Base-by-base conservation (phyloP, 441 rosid species). In the Eutrema salsugineum region DNA sequence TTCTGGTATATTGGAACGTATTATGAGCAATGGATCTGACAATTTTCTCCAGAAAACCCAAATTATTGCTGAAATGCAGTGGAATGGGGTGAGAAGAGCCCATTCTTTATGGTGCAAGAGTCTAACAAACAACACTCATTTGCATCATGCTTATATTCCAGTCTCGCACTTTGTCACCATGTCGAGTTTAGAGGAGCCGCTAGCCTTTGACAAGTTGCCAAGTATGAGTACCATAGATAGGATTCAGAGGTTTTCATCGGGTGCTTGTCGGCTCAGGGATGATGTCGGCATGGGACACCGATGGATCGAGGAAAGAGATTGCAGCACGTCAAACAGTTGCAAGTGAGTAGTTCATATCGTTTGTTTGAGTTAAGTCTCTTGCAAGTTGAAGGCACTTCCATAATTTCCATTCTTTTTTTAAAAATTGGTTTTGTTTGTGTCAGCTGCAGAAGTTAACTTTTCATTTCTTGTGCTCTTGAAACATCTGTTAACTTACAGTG, bases 181-280 rank as follows among this genome's bases (percentile, higher is more conserved):
- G 99, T 94, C 99, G 30, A 90, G 99, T 78, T 75, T 94, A 88
- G 97, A 90, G 85, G 95, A 94, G 83, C 94, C 95, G 1, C 87
- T 91, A 19, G 89, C 93, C 40, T 68, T 92, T 63, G 96, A 91
- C 82, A 91, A 88, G 90, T 79, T 94, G 75, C 94, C 94, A 16
- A 94, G 91, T 84, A 87, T 94, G 99, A 85, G 72, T 66, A 87
- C 97, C 14, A 78, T 85, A n/a, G 96, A 90, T 51, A 80, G 90
- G 81, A 85, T 94, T 60, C 93, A 89, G 78, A 86, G 93, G 80
- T 90, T 85, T 82, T 88, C 98, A 2, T 89, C 91, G 2, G 81
- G 83, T 71, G 91, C 94, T 54, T 89, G 93, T 82, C 91, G 90
- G 11, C 88, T 93, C 4, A 80, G 81, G 27, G 81, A 90, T 70